Conservation (phyloP, 2,329 filamentous ascomycete species). For the Verticillium longisporum region DNA sequence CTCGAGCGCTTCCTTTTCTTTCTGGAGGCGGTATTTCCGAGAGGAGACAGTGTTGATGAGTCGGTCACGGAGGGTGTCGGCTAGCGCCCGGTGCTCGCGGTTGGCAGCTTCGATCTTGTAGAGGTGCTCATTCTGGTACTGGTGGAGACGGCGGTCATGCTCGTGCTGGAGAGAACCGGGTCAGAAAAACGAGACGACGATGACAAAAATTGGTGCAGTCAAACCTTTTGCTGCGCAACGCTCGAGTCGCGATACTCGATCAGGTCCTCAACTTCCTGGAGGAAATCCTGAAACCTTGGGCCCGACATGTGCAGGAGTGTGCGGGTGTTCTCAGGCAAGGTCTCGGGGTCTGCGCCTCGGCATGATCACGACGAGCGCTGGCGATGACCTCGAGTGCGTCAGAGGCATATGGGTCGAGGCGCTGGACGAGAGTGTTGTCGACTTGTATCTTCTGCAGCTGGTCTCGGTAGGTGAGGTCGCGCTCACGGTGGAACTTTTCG, state of each 20-base stretch:
- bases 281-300: constrained; percentile 77
- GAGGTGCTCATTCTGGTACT: constrained; percentile 51
- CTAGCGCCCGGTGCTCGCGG: constrained; percentile 53
- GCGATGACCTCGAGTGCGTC: constrained; percentile 67
- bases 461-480: constrained; percentile 78
- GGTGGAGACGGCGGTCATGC: constrained; percentile 54
- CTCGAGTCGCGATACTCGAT: constrained; percentile 83
- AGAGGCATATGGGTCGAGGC: constrained; percentile 72
- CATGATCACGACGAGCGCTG: constrained; percentile 51
- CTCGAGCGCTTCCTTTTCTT: constrained; percentile 62
- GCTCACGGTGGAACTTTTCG: constrained; percentile 70
- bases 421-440: constrained; percentile 79
- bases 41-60: constrained; percentile 58
- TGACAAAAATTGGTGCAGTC: constrained; percentile 17
- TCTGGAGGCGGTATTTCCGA: constrained; percentile 57
- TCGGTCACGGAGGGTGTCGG: constrained; percentile 55
- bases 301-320: constrained; percentile 69
- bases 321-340: constrained; percentile 36
- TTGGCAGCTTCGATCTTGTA: constrained; percentile 58
- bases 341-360: constrained; percentile 34
- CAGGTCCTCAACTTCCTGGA: constrained; percentile 78
- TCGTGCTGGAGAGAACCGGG: constrained; percentile 40
- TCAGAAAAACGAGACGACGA: background rate
- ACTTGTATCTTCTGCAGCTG: constrained; percentile 89
- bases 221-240: constrained; percentile 73